Conservation (phyloP, 306 rosid genomes). For the Astragalus membranaceus region DNA sequence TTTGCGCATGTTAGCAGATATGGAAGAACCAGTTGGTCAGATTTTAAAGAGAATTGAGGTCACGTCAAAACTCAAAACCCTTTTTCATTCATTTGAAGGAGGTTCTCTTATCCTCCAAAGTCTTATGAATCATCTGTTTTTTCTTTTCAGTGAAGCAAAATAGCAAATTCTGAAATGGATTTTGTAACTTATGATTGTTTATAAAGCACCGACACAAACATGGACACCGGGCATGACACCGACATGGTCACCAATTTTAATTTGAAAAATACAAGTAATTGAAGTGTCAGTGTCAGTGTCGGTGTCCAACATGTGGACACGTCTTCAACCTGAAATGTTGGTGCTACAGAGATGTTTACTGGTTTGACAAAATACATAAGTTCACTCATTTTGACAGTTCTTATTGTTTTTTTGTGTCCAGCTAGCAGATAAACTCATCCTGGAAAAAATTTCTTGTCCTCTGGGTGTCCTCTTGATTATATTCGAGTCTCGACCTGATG, state of each 20-base stretch:
- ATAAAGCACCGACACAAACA: no score
- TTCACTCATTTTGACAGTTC: slow-evolving; percentile 15
- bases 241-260: no score
- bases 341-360: no score
- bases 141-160: background rate
- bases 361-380: background rate
- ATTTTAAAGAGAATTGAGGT: slow-evolving; percentile 72
- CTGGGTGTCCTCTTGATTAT: slow-evolving; percentile 79
- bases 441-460: slow-evolving; percentile 69
- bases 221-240: no score
- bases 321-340: no score
- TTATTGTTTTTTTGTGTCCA: slow-evolving; percentile 33
- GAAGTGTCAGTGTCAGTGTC: no score
- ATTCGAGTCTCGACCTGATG: slow-evolving; percentile 96
- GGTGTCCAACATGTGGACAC: no score
- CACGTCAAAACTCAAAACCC: slow-evolving; percentile 25
- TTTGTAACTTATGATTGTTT: no score
- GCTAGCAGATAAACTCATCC: slow-evolving; percentile 68
- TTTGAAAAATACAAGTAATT: no score
- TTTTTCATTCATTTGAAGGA: slow-evolving; percentile 13
- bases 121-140: background rate
- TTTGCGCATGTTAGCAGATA: slow-evolving; percentile 67
- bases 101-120: slow-evolving; percentile 4
- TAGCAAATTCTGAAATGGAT: background rate
- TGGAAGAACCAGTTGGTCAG: slow-evolving; percentile 82